Evolutionary conservation across 1,139 yeast species (phyloP).

Genomic region (Suhomyces ambrosiae): DNA sequence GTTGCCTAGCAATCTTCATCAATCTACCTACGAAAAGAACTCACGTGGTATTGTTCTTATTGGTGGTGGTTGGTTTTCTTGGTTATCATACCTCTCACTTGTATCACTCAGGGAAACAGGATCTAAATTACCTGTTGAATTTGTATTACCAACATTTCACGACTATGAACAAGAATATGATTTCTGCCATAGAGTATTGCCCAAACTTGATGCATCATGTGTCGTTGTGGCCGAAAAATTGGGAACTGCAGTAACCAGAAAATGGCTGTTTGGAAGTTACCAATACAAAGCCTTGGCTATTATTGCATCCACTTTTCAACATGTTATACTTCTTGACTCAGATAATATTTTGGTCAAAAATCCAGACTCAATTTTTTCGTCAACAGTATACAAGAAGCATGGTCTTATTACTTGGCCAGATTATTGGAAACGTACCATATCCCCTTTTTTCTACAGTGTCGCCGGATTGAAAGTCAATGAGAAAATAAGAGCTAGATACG

Average conservation of each 20-base stretch:
- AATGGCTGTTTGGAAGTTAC: conserved; percentile 36
- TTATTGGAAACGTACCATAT: conserved; percentile 74
- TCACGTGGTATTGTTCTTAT: conserved; percentile 38
- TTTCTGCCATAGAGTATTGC: conserved; percentile 18
- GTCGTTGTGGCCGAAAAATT: conserved; percentile 34
- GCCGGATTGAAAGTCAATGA: conserved; percentile 52
- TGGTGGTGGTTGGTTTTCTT: conserved; percentile 42
- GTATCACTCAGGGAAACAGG: conserved; percentile 38
- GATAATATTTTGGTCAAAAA: conserved; percentile 41
- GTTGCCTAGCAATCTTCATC: conserved; percentile 29
- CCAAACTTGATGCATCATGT: conserved; percentile 19
- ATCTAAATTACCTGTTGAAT: conserved; percentile 38
- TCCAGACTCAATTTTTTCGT: conserved; percentile 49
- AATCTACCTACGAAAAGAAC: conserved; percentile 26
- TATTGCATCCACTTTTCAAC: conserved; percentile 43
- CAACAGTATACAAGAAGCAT: conserved; percentile 52
- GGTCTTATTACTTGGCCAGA: conserved; percentile 83
- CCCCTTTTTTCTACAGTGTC: conserved; percentile 66
- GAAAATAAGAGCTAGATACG: conserved; percentile 24
- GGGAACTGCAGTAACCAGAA: conserved; percentile 35
- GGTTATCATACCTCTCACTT: conserved; percentile 41
- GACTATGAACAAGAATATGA: conserved; percentile 28
- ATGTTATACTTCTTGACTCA: conserved; percentile 44
- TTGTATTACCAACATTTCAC: conserved; percentile 34
- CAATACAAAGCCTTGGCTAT: conserved; percentile 46